Percentiles rank a stretch among this genome's conserved stretches.
phyloP scores from a whole-genome alignment of 768 basidiomycete genomes.

The Lactarius deliciosus region DNA sequence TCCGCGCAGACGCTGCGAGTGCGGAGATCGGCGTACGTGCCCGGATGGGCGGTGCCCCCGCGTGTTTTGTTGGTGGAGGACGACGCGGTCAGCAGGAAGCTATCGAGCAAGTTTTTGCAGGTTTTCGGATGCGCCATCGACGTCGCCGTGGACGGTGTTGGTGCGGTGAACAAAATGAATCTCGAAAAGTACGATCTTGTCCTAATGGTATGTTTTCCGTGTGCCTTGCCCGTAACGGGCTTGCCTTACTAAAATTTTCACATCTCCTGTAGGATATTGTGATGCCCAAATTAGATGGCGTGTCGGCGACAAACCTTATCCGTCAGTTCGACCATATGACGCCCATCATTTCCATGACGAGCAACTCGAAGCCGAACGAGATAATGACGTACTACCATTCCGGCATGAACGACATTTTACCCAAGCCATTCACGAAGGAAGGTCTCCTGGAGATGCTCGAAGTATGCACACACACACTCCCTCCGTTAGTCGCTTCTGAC shows the following conservation, averaged over 20 bases:
- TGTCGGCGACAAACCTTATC: conserved; percentile 89
- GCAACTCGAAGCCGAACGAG: conserved; percentile 89
- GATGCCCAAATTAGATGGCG: conserved; percentile 87
- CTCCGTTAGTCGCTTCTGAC: conserved; percentile 3
- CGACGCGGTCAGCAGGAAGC: conserved; percentile 84
- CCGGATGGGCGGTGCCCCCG: conserved; percentile 90
- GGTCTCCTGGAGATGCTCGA: conserved; percentile 91
- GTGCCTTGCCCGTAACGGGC: background rate
- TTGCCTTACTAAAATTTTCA: background rate
- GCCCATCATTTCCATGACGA: conserved; percentile 98
- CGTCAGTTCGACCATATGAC: conserved; percentile 94
- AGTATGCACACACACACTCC: conserved; percentile 40
- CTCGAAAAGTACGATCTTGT: conserved; percentile 94
- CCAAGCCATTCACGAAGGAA: conserved; percentile 97
- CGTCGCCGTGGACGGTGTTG: conserved; percentile 89
- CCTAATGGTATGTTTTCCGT: conserved; percentile 67
- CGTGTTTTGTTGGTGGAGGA: conserved; percentile 93
- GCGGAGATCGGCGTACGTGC: conserved; percentile 76
- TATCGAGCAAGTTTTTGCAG: conserved; percentile 91
- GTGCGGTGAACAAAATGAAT: conserved; percentile 96
- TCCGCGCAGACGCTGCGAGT: conserved; percentile 57
- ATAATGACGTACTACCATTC: conserved; percentile 88
- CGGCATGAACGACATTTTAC: conserved; percentile 95
- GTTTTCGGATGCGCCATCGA: conserved; percentile 95
- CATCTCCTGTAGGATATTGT: conserved; percentile 74